Percentiles rank a stretch among this genome's conserved stretches.
Evolutionary conservation across 768 basidiomycete species (phyloP).

Genomic region (Suillus hirtellus): DNA sequence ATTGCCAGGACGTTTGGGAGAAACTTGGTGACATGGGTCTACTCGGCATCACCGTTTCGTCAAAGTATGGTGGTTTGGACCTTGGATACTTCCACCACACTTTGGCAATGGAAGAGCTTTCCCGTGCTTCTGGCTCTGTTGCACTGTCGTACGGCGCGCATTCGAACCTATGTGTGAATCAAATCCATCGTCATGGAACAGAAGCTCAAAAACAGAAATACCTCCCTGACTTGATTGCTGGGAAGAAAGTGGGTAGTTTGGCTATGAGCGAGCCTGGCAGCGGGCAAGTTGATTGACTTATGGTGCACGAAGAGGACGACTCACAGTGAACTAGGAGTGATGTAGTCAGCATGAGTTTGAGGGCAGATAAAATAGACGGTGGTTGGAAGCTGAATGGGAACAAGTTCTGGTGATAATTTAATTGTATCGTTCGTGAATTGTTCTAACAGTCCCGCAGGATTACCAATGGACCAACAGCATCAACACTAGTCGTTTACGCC

Average conservation of each 20-base stretch:
- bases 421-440: background rate
- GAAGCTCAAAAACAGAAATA: slow-evolving; percentile 79
- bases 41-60: slow-evolving; percentile 81
- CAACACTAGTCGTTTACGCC: slow-evolving; percentile 91
- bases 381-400: slow-evolving; percentile 85
- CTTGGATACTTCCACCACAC: slow-evolving; percentile 87
- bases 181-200: slow-evolving; percentile 84
- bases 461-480: slow-evolving; percentile 90
- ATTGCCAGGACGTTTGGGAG: slow-evolving; percentile 74
- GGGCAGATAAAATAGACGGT: slow-evolving; percentile 73
- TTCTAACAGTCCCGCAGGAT: slow-evolving; percentile 57
- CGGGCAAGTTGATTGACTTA: slow-evolving; percentile 41
- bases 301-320: slow-evolving; percentile 8
- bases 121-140: slow-evolving; percentile 87
- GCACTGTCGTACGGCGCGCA: slow-evolving; percentile 92
- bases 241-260: slow-evolving; percentile 82
- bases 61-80: slow-evolving; percentile 78
- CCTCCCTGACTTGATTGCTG: slow-evolving; percentile 76
- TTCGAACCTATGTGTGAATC: slow-evolving; percentile 86
- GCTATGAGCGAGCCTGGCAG: slow-evolving; percentile 94
- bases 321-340: slow-evolving; percentile 53
- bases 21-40: slow-evolving; percentile 93
- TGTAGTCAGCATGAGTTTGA: slow-evolving; percentile 91
- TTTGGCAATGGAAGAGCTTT: slow-evolving; percentile 93
- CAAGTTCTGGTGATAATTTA: slow-evolving; percentile 78